Conservation (phyloP, 1,284 basidiomycete genomes). For the Cerrena zonata region DNA sequence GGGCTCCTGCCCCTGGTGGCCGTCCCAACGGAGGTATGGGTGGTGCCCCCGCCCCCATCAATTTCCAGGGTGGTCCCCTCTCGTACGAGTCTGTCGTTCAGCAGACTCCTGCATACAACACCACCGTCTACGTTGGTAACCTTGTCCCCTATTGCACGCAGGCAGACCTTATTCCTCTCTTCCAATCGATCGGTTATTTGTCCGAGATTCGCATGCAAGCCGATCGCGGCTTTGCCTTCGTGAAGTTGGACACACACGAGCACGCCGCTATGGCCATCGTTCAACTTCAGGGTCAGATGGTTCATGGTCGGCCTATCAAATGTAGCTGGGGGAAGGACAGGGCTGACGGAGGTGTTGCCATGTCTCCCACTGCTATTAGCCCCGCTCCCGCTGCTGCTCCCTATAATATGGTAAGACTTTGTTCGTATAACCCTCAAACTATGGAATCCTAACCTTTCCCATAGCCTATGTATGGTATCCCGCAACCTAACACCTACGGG, state of each 20-base stretch:
- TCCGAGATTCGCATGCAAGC: constrained; percentile 98
- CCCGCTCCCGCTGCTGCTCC: constrained; percentile 62
- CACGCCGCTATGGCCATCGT: constrained; percentile 96
- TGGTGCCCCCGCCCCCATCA: constrained; percentile 74
- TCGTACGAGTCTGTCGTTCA: constrained; percentile 84
- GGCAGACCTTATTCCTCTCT: constrained; percentile 90
- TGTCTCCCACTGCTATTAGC: constrained; percentile 50
- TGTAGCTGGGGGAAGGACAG: constrained; percentile 98
- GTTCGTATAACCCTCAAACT: background rate
- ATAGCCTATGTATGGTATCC: constrained; percentile 82
- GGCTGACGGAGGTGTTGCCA: constrained; percentile 59
- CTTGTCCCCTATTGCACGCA: constrained; percentile 93
- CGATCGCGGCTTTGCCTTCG: constrained; percentile 96
- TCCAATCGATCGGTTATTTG: constrained; percentile 95
- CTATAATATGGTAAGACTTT: constrained; percentile 62
- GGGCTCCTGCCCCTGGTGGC: constrained; percentile 30
- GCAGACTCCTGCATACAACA: constrained; percentile 87
- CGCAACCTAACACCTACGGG: constrained; percentile 71
- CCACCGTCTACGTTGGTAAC: constrained; percentile 97
- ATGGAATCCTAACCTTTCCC: constrained; percentile 11
- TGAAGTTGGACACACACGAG: constrained; percentile 95
- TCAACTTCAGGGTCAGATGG: constrained; percentile 88
- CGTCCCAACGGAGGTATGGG: constrained; percentile 42
- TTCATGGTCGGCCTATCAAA: constrained; percentile 93
- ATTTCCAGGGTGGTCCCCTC: constrained; percentile 77